Conservation (phyloP, 1,284 basidiomycete species). For the Fomitiporia mediterranea region DNA sequence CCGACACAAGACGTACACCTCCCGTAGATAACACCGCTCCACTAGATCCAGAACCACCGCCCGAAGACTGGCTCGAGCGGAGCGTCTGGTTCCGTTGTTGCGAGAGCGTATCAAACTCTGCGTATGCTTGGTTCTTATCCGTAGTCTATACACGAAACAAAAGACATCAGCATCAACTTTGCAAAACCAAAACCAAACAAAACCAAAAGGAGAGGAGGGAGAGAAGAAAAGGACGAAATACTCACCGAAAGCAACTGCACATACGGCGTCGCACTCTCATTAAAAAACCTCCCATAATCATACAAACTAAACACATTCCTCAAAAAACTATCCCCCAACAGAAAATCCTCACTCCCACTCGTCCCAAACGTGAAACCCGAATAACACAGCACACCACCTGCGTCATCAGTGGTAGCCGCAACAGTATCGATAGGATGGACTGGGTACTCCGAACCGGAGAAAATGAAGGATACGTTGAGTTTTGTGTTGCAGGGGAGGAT, state of each 20-base stretch:
- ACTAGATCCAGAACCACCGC: background rate
- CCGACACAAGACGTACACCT: background rate
- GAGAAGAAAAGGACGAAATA: constrained; percentile 5
- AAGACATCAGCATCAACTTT: background rate
- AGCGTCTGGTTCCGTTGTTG: constrained; percentile 13
- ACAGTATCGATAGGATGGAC: constrained; percentile 22
- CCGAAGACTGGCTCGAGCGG: background rate
- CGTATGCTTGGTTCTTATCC: constrained; percentile 2
- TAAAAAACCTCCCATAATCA: constrained; percentile 17
- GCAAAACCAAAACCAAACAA: background rate
- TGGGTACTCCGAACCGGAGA: constrained; percentile 17
- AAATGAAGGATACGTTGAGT: constrained; percentile 19
- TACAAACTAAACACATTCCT: constrained; percentile 20
- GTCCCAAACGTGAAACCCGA: constrained; percentile 15
- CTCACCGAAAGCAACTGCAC: constrained; percentile 18
- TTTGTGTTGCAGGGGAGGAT: constrained; percentile 18
- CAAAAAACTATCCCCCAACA: constrained; percentile 21
- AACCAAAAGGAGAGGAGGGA: too few species aligned
- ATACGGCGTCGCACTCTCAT: constrained; percentile 11
- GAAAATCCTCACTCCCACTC: constrained; percentile 14
- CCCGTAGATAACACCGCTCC: background rate
- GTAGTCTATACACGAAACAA: constrained; percentile 9
- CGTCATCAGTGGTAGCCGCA: constrained; percentile 10
- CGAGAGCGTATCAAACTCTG: constrained; percentile 16
- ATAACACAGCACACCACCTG: constrained; percentile 14